Evolutionary conservation across 139 green algal genomes (phyloP).

Genomic region (Choricystis sp.): DNA sequence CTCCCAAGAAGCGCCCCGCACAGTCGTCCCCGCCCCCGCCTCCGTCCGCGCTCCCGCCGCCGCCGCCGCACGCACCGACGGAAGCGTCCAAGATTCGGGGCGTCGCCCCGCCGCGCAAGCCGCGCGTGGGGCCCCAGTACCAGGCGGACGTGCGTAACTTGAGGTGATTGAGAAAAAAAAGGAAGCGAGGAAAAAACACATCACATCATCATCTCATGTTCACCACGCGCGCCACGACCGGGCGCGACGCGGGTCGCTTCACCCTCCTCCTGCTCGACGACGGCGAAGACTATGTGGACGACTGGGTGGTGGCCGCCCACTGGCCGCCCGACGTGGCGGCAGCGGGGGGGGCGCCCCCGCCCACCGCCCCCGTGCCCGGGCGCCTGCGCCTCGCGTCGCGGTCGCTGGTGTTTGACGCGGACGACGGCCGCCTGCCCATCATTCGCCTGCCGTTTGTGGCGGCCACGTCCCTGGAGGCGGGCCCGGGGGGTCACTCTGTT

Average conservation of each 20-base stretch:
- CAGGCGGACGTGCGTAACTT: conserved; percentile 27
- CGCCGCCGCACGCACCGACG: neutral
- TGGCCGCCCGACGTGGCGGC: conserved; percentile 7
- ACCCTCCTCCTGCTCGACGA: conserved; percentile 75
- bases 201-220: no score
- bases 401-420: conserved; percentile 73
- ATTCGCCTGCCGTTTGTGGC: conserved; percentile 28
- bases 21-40: neutral
- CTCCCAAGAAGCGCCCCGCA: neutral
- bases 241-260: conserved; percentile 34
- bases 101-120: conserved; percentile 12
- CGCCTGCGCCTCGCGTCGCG: conserved; percentile 62
- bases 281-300: conserved; percentile 50
- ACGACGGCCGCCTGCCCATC: conserved; percentile 63
- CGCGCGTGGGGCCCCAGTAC: conserved; percentile 28
- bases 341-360: conserved; percentile 23
- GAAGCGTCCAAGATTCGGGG: conserved; percentile 9
- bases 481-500: conserved; percentile 2
- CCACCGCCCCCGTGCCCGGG: conserved; percentile 28
- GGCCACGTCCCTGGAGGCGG: conserved; percentile 17
- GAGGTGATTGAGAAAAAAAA: neutral
- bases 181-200: neutral
- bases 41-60: no score
- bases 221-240: no score
- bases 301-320: conserved; percentile 37